A percentile compares a stretch with the other conserved stretches of the same genome.
Conservation (phyloP, 164 flowering plant genomes). For the Stephania yunnanensis region DNA sequence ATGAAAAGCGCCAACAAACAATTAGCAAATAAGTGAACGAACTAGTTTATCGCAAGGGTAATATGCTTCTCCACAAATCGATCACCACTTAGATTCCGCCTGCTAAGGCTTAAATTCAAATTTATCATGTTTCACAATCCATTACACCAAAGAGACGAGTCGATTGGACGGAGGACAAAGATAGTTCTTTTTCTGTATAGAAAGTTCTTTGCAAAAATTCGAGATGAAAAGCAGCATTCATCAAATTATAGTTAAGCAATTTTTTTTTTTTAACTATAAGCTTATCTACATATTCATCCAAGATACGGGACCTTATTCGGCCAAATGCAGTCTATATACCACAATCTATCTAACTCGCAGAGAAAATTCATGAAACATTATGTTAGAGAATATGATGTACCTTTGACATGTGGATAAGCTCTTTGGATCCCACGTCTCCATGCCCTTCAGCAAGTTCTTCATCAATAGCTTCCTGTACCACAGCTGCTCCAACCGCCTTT, state of each 20-base stretch:
- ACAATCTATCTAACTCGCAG: neutral
- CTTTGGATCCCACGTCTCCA: slow-evolving; percentile 66
- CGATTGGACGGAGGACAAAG: neutral
- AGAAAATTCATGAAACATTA: neutral
- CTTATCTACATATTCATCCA: neutral
- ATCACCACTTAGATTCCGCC: no score
- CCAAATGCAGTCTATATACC: neutral
- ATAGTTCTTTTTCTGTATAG: neutral
- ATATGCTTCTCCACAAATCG: no score
- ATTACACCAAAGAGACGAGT: neutral
- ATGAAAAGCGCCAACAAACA: neutral
- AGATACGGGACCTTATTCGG: neutral
- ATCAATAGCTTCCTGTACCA: slow-evolving; percentile 69
- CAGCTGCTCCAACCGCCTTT: slow-evolving; percentile 94
- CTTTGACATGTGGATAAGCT: slow-evolving; percentile 76
- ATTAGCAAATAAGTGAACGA: neutral
- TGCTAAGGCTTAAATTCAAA: no score
- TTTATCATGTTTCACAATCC: neutral
- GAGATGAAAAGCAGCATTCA: neutral
- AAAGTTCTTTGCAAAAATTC: neutral
- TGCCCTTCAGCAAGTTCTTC: slow-evolving; percentile 88
- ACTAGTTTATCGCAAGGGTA: no score
- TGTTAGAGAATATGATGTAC: slow-evolving; percentile 26
- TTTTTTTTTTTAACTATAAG: neutral
- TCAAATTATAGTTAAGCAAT: neutral